Conservation (phyloP, 805 yeast genomes). For the Yamadazyma nakazawae region DNA sequence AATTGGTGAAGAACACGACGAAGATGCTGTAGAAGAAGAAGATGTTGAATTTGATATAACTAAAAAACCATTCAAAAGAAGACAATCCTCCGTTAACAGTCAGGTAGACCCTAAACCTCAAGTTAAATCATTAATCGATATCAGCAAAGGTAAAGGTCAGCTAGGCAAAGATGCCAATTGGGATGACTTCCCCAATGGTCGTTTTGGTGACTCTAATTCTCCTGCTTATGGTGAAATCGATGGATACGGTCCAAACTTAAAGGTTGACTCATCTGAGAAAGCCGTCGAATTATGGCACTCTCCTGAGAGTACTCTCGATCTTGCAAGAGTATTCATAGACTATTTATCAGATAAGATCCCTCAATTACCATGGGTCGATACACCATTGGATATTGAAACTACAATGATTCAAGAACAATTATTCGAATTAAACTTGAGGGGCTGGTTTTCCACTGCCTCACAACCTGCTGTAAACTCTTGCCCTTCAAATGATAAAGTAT, state of each 20-base stretch:
- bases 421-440: constrained; percentile 68
- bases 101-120: constrained; percentile 27
- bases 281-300: constrained; percentile 79
- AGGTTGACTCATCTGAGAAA: constrained; percentile 57
- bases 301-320: constrained; percentile 58
- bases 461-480: constrained; percentile 92
- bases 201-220: constrained; percentile 92
- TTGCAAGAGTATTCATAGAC: constrained; percentile 62
- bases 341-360: constrained; percentile 74
- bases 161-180: constrained; percentile 88
- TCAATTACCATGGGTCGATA: constrained; percentile 89
- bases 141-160: constrained; percentile 80
- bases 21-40: constrained; percentile 19
- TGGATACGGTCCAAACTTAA: constrained; percentile 92
- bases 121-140: constrained; percentile 56
- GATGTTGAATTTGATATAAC: constrained; percentile 2
- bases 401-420: constrained; percentile 89
- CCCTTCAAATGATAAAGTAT: constrained; percentile 74
- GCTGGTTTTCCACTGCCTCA: constrained; percentile 85
- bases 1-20: constrained; percentile 20
- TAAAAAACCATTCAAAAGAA: constrained; percentile 18
- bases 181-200: constrained; percentile 96
- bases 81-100: constrained; percentile 37
- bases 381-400: constrained; percentile 84
- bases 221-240: constrained; percentile 98